phyloP scores from a whole-genome alignment of 306 rosid species.

The Malus sylvestris region DNA sequence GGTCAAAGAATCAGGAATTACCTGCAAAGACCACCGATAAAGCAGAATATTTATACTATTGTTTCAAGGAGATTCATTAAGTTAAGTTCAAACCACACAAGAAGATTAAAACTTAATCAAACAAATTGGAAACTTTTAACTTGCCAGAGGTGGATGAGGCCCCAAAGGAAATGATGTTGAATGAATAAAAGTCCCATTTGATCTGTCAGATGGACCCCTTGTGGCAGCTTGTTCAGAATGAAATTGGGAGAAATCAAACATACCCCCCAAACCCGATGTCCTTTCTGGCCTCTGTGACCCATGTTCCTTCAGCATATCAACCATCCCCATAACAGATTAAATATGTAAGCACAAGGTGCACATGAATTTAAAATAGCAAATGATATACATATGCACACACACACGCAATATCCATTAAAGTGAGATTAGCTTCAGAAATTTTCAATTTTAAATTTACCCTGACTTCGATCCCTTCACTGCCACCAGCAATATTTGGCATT shows the following conservation, averaged over 20 bases:
- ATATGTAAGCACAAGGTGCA: not conserved
- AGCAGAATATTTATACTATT: not conserved
- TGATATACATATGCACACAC: not conserved
- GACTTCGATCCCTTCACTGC: constrained; percentile 60
- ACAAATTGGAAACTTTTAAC: constrained; percentile 31
- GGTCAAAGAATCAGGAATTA: constrained; percentile 87
- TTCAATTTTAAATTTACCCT: constrained; percentile 44
- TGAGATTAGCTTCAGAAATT: constrained; percentile 7
- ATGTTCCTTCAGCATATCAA: constrained; percentile 53
- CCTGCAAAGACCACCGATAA: constrained; percentile 48
- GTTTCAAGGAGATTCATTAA: not conserved
- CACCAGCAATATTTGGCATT: constrained; percentile 49
- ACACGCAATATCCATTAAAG: not conserved
- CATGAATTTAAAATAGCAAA: not conserved
- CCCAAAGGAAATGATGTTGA: constrained; percentile 64
- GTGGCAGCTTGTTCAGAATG: constrained; percentile 54
- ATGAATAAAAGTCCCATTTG: constrained; percentile 41
- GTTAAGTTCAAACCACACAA: not conserved
- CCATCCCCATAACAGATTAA: constrained; percentile 21
- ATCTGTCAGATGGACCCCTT: constrained; percentile 47
- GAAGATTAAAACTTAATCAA: not conserved
- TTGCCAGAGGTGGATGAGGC: constrained; percentile 64
- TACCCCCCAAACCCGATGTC: constrained; percentile 42
- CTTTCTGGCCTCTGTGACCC: constrained; percentile 62
- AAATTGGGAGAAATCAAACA: constrained; percentile 42